Base-by-base conservation (phyloP, 2,329 filamentous ascomycete genomes). In the Cryphonectria radicalis region DNA sequence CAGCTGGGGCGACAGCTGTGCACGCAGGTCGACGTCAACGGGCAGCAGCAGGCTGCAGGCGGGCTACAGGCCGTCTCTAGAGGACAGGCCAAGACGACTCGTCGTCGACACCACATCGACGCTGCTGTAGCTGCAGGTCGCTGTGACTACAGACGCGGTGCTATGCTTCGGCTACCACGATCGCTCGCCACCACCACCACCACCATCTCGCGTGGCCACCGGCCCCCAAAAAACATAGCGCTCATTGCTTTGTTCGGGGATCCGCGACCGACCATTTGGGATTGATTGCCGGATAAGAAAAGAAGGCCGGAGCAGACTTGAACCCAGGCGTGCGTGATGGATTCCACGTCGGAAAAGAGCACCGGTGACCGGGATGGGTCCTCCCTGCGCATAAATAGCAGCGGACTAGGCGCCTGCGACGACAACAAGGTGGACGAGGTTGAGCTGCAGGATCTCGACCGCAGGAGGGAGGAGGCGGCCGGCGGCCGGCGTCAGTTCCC, bases 321-420 rank as follows among this genome's bases (percentile, higher is more conserved):
- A 50, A 50, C 46, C 46, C 43, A 50, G 17, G 8, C 46, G 46
- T n/a, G 43, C 17, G 19, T 22, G 22, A 73, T 73, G 69, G 63
- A 43, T 22, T 68, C 71, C 25, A 28, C 32, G 6, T n/a, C 66
- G 10, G 71, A 71, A 25, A 32, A 40, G 35, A 55, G 55, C 37
- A 10, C 17, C 14, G 71, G 69, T 35, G 71, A 73, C 40, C 63
- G 66, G 66, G 68, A 73, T 63, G 71, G n/a, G 14, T 50, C 37
- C 5, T 22, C 59, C 37, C 37, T 66, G 66, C 69, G 46, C n/a
- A 63, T 66, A 35, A 62, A 32, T 8, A 63, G 68, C 42, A 22
- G 17, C 32, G 71, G 68, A 7, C 42, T 60, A n/a, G 71, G 42
- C 10, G 13, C 43, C 11, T 62, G 55, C 11, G 7, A 28, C 17